Percentiles rank a stretch among this genome's conserved stretches.
Evolutionary conservation across 176 grass and related monocot species (phyloP).

Genomic region (Melocanna baccifera): DNA sequence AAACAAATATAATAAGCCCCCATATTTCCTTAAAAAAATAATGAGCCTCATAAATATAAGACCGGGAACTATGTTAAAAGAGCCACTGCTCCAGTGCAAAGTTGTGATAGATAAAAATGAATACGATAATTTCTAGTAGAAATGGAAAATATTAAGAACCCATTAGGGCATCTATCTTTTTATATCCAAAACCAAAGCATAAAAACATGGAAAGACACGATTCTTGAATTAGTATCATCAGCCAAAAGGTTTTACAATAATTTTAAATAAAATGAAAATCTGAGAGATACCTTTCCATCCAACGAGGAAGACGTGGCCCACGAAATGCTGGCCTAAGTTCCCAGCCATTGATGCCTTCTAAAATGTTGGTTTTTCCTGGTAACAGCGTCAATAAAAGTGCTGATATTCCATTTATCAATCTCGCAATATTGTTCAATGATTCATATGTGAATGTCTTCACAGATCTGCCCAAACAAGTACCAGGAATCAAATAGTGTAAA

Average conservation of each 20-base stretch:
- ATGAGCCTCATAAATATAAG: not conserved
- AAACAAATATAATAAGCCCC: not conserved
- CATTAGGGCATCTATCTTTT: not conserved
- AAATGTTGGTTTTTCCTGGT: constrained; percentile 85
- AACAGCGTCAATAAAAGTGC: constrained; percentile 71
- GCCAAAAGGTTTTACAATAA: not conserved
- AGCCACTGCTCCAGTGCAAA: not conserved
- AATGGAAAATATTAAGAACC: not conserved
- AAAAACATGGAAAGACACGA: not conserved
- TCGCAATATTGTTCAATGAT: constrained; percentile 87
- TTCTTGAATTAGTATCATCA: constrained; percentile 7
- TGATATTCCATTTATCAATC: constrained; percentile 94
- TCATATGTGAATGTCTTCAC: constrained; percentile 99
- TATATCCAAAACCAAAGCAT: not conserved
- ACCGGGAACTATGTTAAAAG: not conserved
- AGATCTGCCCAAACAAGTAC: constrained; percentile 53
- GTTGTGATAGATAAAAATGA: not conserved
- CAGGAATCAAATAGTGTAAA: constrained; percentile 10
- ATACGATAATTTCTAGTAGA: not conserved
- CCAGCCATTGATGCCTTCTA: constrained; percentile 88
- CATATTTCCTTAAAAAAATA: not conserved
- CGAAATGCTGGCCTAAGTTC: constrained; percentile 82
- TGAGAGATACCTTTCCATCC: constrained; percentile 90
- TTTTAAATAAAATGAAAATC: not conserved
- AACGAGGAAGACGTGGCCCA: constrained; percentile 84